Percentiles rank a stretch among this genome's conserved stretches.
These are phyloP conservation scores for Heritiera littoralis DNA, from an alignment of 345 rosid species.

Conservation along the genomic window DNA sequence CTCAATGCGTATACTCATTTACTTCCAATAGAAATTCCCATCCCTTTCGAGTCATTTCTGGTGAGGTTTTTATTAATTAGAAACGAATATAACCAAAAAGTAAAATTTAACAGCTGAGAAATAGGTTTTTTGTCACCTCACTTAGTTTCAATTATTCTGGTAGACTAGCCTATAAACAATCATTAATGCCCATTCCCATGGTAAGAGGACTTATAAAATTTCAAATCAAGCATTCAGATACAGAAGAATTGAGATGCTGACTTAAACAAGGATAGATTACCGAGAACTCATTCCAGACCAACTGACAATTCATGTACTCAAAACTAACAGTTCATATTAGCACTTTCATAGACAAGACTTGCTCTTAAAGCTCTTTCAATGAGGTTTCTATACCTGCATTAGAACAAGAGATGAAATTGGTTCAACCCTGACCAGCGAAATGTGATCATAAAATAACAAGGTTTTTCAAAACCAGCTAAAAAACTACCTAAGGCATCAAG, in stretches of 20 bases:
- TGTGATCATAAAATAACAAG: not conserved
- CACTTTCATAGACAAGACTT: conserved; percentile 86
- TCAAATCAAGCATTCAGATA: not conserved
- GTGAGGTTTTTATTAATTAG: not conserved
- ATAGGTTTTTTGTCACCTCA: not conserved
- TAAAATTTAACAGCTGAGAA: not conserved
- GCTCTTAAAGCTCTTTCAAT: conserved; percentile 86
- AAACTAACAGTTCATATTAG: conserved; percentile 98
- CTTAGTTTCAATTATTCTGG: not conserved
- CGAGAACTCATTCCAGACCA: conserved; percentile 98
- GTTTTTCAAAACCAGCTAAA: not conserved
- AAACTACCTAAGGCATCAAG: not conserved
- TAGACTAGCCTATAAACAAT: not conserved
- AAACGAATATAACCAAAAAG: not conserved
- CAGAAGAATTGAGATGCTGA: not conserved
- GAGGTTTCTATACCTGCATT: conserved; percentile 81
- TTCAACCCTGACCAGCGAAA: not conserved
- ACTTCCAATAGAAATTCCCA: conserved; percentile 2
- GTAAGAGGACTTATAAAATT: not conserved
- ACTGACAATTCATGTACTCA: conserved; percentile 97
- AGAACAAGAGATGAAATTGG: conserved; percentile 18
- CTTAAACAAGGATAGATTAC: conserved; percentile 40
- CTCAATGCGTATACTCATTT: not conserved
- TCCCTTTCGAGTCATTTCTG: not conserved
- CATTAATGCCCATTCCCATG: not conserved